Evolutionary conservation across 768 basidiomycete species (phyloP).

Genomic region (Lentinula raphanica): DNA sequence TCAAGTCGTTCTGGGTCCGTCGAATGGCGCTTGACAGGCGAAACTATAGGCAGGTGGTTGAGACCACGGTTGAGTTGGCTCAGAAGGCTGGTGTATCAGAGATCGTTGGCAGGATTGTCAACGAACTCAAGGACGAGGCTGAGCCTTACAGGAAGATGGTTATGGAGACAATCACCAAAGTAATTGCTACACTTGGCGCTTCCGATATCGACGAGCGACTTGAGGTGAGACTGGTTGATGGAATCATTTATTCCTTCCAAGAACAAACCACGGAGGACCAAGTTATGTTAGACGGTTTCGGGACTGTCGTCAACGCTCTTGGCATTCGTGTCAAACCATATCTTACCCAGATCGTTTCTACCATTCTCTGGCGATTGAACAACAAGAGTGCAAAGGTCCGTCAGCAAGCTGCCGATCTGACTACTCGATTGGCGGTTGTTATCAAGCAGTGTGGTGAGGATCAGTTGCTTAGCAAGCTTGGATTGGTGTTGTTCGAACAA

Average conservation of each 20-base stretch:
- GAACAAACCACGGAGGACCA: slow-evolving; percentile 99
- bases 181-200: slow-evolving; percentile 89
- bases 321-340: slow-evolving; percentile 97
- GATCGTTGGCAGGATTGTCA: slow-evolving; percentile 85
- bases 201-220: slow-evolving; percentile 96
- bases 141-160: slow-evolving; percentile 98
- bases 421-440: slow-evolving; percentile 90
- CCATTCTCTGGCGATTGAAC: slow-evolving; percentile 97
- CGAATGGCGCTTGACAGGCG: slow-evolving; percentile 96
- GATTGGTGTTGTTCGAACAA: slow-evolving; percentile 95
- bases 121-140: slow-evolving; percentile 87
- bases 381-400: slow-evolving; percentile 99
- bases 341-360: slow-evolving; percentile 97
- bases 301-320: slow-evolving; percentile 94
- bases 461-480: slow-evolving; percentile 90
- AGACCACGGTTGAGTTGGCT: slow-evolving; percentile 97
- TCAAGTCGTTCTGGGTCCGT: slow-evolving; percentile 98
- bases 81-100: slow-evolving; percentile 96
- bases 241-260: slow-evolving; percentile 99
- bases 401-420: slow-evolving; percentile 98
- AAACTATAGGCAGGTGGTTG: slow-evolving; percentile 96
- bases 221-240: slow-evolving; percentile 91
- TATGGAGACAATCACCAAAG: slow-evolving; percentile 99
- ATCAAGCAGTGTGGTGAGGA: slow-evolving; percentile 99
- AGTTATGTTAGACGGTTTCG: slow-evolving; percentile 98